These are phyloP conservation scores for Eucalyptus rudis DNA, from an alignment of 345 rosid species.

Conservation along the genomic window DNA sequence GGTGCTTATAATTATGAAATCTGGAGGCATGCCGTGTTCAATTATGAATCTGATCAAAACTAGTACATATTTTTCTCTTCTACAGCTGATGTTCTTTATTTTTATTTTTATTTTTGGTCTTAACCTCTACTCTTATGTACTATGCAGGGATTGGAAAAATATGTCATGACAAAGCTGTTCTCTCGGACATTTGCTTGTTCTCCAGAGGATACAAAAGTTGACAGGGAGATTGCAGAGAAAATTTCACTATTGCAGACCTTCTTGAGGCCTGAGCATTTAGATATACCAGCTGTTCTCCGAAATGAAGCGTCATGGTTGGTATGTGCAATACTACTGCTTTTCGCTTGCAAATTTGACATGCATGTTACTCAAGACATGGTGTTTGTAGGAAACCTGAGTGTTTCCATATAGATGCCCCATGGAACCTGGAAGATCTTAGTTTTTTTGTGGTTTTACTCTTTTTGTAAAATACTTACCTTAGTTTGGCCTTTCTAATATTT, in stretches of 20 bases:
- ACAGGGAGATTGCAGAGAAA: constrained; percentile 30
- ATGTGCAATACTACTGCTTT: neutral
- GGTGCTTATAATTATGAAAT: neutral
- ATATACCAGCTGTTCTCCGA: constrained; percentile 33
- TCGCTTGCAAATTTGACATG: neutral
- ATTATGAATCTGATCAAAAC: neutral
- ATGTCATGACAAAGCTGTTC: constrained; percentile 41
- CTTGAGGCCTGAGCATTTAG: constrained; percentile 50
- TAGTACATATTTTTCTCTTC: neutral
- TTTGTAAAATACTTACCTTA: neutral
- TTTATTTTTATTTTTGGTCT: neutral
- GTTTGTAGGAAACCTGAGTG: neutral
- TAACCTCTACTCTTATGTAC: neutral
- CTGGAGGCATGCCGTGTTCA: neutral
- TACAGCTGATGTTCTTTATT: neutral
- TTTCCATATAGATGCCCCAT: neutral
- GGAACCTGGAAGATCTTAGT: neutral
- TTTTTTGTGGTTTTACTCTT: neutral
- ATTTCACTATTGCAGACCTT: constrained; percentile 36
- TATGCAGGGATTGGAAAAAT: constrained; percentile 47
- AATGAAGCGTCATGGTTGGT: constrained; percentile 60
- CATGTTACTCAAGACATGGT: neutral
- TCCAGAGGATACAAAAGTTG: constrained; percentile 27
- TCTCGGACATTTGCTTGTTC: constrained; percentile 32
- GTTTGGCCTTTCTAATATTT: neutral